Evolutionary conservation across 176 grass and related monocot species (phyloP).

Genomic region (Saccharum spontaneum): DNA sequence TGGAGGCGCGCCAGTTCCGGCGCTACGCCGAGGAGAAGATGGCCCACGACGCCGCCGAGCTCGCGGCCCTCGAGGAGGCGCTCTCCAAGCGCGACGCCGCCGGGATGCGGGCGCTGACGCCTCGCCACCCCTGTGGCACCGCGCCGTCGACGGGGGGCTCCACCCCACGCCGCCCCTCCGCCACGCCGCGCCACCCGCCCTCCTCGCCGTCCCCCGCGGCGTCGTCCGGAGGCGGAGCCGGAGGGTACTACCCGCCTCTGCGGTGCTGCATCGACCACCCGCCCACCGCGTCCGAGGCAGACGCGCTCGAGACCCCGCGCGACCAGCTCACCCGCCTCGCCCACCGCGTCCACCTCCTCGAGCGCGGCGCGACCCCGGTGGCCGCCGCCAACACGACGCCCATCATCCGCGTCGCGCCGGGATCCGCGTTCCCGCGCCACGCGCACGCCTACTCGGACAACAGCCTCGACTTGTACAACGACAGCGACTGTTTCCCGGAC

Average conservation of each 20-base stretch:
- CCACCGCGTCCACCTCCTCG: slow-evolving; percentile 37
- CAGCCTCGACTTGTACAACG: slow-evolving; percentile 40
- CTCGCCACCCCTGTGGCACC: not conserved
- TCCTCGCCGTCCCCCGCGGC: not conserved
- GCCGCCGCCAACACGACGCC: slow-evolving; percentile 34
- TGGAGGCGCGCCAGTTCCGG: slow-evolving; percentile 76
- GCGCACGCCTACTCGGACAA: slow-evolving; percentile 38
- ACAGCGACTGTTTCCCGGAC: slow-evolving; percentile 33
- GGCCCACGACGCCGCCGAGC: slow-evolving; percentile 63
- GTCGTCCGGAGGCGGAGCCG: not conserved
- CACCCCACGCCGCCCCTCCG: slow-evolving; percentile 9
- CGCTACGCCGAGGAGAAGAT: slow-evolving; percentile 75
- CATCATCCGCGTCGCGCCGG: slow-evolving; percentile 50
- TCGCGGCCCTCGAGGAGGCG: slow-evolving; percentile 53
- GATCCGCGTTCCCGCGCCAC: slow-evolving; percentile 41
- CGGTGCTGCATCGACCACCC: slow-evolving; percentile 49
- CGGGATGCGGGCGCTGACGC: not conserved
- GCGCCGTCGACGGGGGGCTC: slow-evolving; percentile 20
- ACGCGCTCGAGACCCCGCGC: slow-evolving; percentile 41
- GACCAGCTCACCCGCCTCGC: slow-evolving; percentile 39
- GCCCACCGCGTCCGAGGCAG: slow-evolving; percentile 40
- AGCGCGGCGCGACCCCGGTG: not conserved
- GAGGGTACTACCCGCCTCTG: slow-evolving; percentile 44
- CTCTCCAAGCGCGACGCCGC: slow-evolving; percentile 51
- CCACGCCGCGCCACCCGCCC: slow-evolving; percentile 21